These are phyloP conservation scores for Camelina sativa DNA, from an alignment of 345 rosid genomes.

Conservation along the genomic window DNA sequence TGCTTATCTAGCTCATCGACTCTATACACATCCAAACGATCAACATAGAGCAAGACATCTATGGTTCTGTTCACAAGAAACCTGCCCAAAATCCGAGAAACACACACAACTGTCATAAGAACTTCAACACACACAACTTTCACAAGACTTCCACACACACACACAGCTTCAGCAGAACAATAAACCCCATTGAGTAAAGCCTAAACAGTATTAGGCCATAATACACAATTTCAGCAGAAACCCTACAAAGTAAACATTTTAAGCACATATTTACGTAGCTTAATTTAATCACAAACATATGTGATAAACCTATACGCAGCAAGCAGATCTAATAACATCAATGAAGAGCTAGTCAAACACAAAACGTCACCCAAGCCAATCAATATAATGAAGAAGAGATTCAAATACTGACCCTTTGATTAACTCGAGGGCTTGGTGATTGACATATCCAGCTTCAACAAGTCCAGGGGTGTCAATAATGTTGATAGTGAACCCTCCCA, in stretches of 20 bases:
- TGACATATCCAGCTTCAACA: slow-evolving; percentile 87
- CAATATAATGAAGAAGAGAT: background rate
- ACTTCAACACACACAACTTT: background rate
- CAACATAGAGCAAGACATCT: slow-evolving; percentile 75
- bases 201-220: background rate
- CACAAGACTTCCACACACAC: background rate
- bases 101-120: background rate
- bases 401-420: slow-evolving; percentile 62
- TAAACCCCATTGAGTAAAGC: background rate
- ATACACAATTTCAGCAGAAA: background rate
- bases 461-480: slow-evolving; percentile 84
- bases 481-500: slow-evolving; percentile 78
- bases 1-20: slow-evolving; percentile 89
- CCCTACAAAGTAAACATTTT: background rate
- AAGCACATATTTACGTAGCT: background rate
- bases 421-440: slow-evolving; percentile 76
- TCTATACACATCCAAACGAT: slow-evolving; percentile 84
- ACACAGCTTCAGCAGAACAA: background rate
- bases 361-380: background rate
- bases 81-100: slow-evolving; percentile 47
- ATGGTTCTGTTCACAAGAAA: slow-evolving; percentile 80
- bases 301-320: slow-evolving; percentile 1
- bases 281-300: background rate
- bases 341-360: background rate
- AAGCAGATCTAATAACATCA: slow-evolving; percentile 1